A percentile compares a stretch with the other conserved stretches of the same genome.
Evolutionary conservation across 495 filamentous ascomycete genomes (phyloP).

Genomic region (Neurospora sp.): DNA sequence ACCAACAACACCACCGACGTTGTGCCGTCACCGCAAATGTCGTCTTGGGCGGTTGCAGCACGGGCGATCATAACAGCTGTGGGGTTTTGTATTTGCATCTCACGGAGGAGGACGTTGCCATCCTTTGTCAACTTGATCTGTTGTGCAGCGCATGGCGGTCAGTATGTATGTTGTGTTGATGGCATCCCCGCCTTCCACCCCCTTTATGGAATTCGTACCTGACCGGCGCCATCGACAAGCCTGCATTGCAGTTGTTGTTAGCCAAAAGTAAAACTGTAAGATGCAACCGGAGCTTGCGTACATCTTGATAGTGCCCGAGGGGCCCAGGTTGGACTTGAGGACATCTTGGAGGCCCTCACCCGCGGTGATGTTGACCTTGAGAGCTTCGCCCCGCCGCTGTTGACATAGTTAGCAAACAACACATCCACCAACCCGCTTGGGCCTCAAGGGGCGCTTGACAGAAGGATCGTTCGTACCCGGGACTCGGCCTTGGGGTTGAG

Average conservation of each 20-base stretch:
- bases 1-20: constrained; percentile 93
- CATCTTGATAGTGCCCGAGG: constrained; percentile 95
- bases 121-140: constrained; percentile 99
- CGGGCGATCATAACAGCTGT: constrained; percentile 98
- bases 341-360: constrained; percentile 95
- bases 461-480: constrained; percentile 49
- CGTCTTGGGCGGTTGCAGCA: constrained; percentile 95
- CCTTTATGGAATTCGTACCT: constrained; percentile 46
- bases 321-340: constrained; percentile 90
- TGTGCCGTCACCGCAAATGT: constrained; percentile 96
- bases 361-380: constrained; percentile 91
- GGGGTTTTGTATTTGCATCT: constrained; percentile 94
- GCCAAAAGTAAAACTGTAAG: constrained; percentile 6
- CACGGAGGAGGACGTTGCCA: constrained; percentile 86
- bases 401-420: constrained; percentile 18
- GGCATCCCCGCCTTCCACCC: constrained; percentile 2
- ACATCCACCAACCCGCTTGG: neutral
- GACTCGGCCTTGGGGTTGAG: constrained; percentile 98
- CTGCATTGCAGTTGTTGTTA: constrained; percentile 34
- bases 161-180: neutral
- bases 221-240: constrained; percentile 91
- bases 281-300: constrained; percentile 29
- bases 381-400: constrained; percentile 88
- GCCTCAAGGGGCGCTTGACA: neutral
- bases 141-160: constrained; percentile 3